Base-by-base conservation (phyloP, 2,329 filamentous ascomycete species). In the Pseudogymnoascus verrucosus region DNA sequence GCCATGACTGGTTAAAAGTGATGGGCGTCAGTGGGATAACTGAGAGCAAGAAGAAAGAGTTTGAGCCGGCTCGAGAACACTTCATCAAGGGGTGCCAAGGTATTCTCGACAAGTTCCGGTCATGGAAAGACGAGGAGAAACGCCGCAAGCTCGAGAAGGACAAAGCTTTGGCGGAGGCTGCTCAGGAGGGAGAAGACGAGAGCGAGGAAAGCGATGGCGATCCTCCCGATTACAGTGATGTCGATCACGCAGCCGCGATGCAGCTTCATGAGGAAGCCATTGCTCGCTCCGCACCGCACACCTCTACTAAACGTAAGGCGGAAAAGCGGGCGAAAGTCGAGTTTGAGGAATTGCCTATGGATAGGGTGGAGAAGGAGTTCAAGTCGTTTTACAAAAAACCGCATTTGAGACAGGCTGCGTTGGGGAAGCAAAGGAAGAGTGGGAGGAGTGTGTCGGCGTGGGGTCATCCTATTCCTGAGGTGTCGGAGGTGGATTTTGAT, bases 91-190 rank as follows among this genome's bases (percentile, higher is more conserved):
- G 96, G 65, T 93, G 96, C 64, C 83, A 91, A 67, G 82, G 83
- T 0, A 87, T 98, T 31, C 81, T 98, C 19, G 86, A 91, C 67
- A 98, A 97, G 73, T 98, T 97, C 73, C 84, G 87, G 61, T 80
- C 84, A 63, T 98, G 93, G 93, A 92, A 88, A 66, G 84, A 93
- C 66, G 91, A 96, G 73, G 95, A 99, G 75, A 96, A 93, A 78
- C 85, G 76, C 74, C 51, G 76, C 76, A 21, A 62, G 67, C 66
- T 67, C 40, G 66, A 67, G 51, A 67, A 67, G 26, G 64, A 64
- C n/a, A 66, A 62, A 14, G 62, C 51, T 2, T 14, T 39, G n/a
- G 62, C 28, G 2, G 62, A 63, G 28, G 37, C 23, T 1, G 62
- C 60, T 11, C 42, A 66, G 34, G 28, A 60, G 26, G 68, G 68